Percentiles rank a stretch among this genome's conserved stretches.
Evolutionary conservation across 1,284 basidiomycete species (phyloP).

Genomic region (Xerocomus alliaceus): DNA sequence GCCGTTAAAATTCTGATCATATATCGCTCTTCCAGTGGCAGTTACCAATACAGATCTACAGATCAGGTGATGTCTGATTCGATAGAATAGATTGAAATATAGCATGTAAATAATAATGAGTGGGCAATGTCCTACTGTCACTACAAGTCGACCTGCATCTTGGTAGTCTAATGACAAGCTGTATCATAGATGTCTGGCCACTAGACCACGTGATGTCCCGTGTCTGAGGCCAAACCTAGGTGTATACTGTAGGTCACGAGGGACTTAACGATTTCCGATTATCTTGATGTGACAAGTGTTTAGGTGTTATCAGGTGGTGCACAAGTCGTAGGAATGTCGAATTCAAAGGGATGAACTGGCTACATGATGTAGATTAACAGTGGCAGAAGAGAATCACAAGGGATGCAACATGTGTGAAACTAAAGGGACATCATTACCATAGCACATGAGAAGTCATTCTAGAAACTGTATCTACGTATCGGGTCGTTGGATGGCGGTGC

Average conservation of each 20-base stretch:
- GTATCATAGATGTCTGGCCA: too few species aligned
- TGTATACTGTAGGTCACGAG: too few species aligned
- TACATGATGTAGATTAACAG: background rate
- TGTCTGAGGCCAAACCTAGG: too few species aligned
- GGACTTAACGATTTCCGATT: too few species aligned
- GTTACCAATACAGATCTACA: background rate
- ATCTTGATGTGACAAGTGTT: too few species aligned
- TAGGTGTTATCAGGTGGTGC: too few species aligned
- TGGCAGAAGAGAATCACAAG: background rate
- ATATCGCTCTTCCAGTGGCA: background rate
- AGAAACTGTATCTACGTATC: constrained; percentile 12
- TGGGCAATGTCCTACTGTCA: background rate
- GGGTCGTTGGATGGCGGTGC: constrained; percentile 1
- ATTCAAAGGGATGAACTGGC: background rate
- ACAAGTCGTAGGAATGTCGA: too few species aligned
- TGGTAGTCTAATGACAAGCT: too few species aligned
- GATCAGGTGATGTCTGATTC: too few species aligned
- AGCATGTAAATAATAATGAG: background rate
- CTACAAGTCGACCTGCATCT: too few species aligned
- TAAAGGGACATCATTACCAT: background rate
- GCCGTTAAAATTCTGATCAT: background rate
- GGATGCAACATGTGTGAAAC: constrained; percentile 21
- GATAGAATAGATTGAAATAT: background rate
- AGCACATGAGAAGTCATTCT: constrained; percentile 11
- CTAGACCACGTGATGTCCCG: too few species aligned